phyloP scores from a whole-genome alignment of 2,329 filamentous ascomycete species.

The Colletotrichum orchidophilum region DNA sequence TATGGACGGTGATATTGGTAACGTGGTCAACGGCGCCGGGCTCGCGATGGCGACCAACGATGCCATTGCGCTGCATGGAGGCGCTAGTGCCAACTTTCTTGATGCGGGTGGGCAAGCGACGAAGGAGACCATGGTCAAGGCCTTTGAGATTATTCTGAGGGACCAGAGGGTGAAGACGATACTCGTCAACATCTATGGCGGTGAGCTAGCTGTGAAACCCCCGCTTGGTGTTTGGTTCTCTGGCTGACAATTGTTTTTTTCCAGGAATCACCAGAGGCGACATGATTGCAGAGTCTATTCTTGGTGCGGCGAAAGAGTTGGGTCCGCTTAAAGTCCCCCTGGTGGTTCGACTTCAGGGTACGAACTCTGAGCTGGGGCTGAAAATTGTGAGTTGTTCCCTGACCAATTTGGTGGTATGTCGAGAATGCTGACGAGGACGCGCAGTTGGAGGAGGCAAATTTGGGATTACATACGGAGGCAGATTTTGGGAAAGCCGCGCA shows the following conservation, averaged over 20 bases:
- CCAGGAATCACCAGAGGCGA: conserved; percentile 58
- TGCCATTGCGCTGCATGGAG: conserved; percentile 74
- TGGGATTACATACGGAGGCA: conserved; percentile 49
- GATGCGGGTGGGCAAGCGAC: conserved; percentile 93
- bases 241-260: conserved; percentile 2
- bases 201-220: conserved; percentile 34
- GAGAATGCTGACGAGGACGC: background rate
- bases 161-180: conserved; percentile 77
- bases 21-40: conserved; percentile 88
- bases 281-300: conserved; percentile 61
- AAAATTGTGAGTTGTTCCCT: conserved; percentile 46
- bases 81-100: conserved; percentile 82
- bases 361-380: conserved; percentile 52
- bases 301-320: conserved; percentile 50
- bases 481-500: conserved; percentile 49
- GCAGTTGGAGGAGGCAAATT: conserved; percentile 46
- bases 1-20: conserved; percentile 73
- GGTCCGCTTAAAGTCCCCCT: conserved; percentile 51
- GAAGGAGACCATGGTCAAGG: conserved; percentile 79
- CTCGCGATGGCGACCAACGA: conserved; percentile 93
- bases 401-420: too few relatives aligned
- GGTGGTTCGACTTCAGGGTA: conserved; percentile 58
- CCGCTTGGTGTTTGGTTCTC: conserved; percentile 28
- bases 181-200: conserved; percentile 66
- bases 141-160: conserved; percentile 76